Base-by-base conservation (phyloP, 1,284 basidiomycete genomes). In the Megacollybia platyphylla region DNA sequence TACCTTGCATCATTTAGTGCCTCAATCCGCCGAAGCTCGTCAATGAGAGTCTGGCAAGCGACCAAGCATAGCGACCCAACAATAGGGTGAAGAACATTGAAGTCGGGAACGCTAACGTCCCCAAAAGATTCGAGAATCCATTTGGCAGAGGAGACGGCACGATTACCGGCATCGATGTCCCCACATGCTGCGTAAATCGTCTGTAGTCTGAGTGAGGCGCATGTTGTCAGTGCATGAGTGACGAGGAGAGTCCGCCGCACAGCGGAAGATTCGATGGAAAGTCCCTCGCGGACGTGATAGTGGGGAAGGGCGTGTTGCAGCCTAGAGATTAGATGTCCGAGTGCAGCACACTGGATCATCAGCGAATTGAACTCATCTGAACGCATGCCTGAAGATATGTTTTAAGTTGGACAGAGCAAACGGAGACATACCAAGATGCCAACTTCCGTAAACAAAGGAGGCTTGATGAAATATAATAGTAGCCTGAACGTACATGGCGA, bases 201-300 rank as follows among this genome's bases (percentile, higher is more conserved):
- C 11, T 46, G 44, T 8, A 48, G n/a, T 40, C 46, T 45, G 37
- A 48, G 42, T 24, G 43, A 48, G 8, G 47, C 44, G 15, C 44
- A 46, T 6, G 40, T 37, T 6, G 40, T 31, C 27, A 48, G 15
- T 6, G 40, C 31, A 20, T 48, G 36, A 0, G 40, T 43, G 29
- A 44, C 7, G 8, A 38, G 27, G 10, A 43, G 18, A n/a, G 32
- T 30, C 11, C 34, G 9, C 17, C 18, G 31, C 3, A 31, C 4
- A 36, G 13, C 24, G 27, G 36, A 42, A 17, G 37, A 7, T 5
- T n/a, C 15, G 32, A 34, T 7, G 15, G 15, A 11, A 34, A 27
- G 15, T 15, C 15, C 15, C 15, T 15, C 15, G 15, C 15, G 7
- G 39, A 18, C 15, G 27, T 13, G 15, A 15, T 15, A 15, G 15